Base-by-base conservation (phyloP, 768 basidiomycete species). In the Tylopilus subfusipes region DNA sequence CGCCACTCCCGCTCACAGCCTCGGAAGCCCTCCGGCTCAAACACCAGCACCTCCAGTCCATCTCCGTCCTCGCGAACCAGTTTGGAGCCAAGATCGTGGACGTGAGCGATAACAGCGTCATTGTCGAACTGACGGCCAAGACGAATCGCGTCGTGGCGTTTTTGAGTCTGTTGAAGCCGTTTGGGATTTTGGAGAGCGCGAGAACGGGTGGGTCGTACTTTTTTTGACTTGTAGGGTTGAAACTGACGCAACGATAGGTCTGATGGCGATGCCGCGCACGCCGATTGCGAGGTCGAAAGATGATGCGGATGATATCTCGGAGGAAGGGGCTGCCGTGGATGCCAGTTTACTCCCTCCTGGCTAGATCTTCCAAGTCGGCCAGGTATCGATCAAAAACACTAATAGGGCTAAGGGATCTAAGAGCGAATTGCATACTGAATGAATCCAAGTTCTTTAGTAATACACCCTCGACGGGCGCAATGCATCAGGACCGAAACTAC, bases 261-360 rank as follows among this genome's bases (percentile, higher is more conserved):
- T 91, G 36, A 99, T 99, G 96, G 95, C 91, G 7, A 97, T 99
- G 90, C 97, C 97, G 5, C 83, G 97, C 56, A 97, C 97, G 6
- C 95, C 96, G 3, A 89, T 98, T 64, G 69, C 81, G 16, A 75
- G 78, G 50, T 71, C 76, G 24, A 64, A 72, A 1, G 84, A 84
- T 6, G 84, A 84, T 7, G 84, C 83, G 14, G 86, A 84, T 14
- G 76, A 78, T 13, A 69, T 68, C 5, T 72, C 74, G 24, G 82
- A 79, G 22, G 83, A 79, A 44, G 71, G 65, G 22, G 84, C 77
- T 42, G 73, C 73, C n/a, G 80, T 99, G 40, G 97, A 99, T 68
- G 87, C 93, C 7, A 93, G 88, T 63, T 76, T 97, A 39, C 85
- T 99, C 4, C 97, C 97, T 54, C 97, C 96, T 19, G 97, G 97